Conservation (phyloP, 202 grass and related monocot species). For the Carex arenaria region DNA sequence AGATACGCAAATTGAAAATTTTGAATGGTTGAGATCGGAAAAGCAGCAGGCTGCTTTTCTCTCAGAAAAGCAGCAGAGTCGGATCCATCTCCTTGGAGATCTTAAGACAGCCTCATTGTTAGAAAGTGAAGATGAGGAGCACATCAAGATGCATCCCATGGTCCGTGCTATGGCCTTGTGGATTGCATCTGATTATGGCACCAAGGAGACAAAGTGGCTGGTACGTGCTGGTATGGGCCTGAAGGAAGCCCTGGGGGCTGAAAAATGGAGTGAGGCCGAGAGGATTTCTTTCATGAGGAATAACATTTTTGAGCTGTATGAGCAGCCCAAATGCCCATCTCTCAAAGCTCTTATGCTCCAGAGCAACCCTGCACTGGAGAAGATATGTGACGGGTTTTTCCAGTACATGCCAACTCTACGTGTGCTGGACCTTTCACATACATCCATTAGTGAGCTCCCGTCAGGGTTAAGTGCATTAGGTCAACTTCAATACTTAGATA, state of each 20-base stretch:
- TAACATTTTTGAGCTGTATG: slow-evolving; percentile 57
- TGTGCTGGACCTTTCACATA: slow-evolving; percentile 61
- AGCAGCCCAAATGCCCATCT: slow-evolving; percentile 44
- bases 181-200: slow-evolving; percentile 73
- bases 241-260: slow-evolving; percentile 57
- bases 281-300: slow-evolving; percentile 63
- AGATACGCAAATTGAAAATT: too few relatives aligned
- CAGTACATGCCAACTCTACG: slow-evolving; percentile 66
- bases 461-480: slow-evolving; percentile 49
- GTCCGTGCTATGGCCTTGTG: slow-evolving; percentile 76
- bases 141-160: slow-evolving; percentile 83
- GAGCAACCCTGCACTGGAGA: slow-evolving; percentile 41
- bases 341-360: slow-evolving; percentile 63
- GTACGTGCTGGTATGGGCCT: slow-evolving; percentile 56
- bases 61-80: too few relatives aligned
- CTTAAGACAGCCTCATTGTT: slow-evolving; percentile 71
- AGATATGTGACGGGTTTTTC: slow-evolving; percentile 80
- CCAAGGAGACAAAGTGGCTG: slow-evolving; percentile 69
- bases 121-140: slow-evolving; percentile 55
- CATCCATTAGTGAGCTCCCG: slow-evolving; percentile 58
- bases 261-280: slow-evolving; percentile 76
- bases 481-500: slow-evolving; percentile 72
- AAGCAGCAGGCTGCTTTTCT: too few relatives aligned
- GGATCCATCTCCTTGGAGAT: too few relatives aligned
- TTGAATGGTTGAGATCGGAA: too few relatives aligned